Evolutionary conservation across 2,329 filamentous ascomycete species (phyloP), one percentile per base, ranked within the genome.

Genomic region (Orbilia brochopaga): DNA sequence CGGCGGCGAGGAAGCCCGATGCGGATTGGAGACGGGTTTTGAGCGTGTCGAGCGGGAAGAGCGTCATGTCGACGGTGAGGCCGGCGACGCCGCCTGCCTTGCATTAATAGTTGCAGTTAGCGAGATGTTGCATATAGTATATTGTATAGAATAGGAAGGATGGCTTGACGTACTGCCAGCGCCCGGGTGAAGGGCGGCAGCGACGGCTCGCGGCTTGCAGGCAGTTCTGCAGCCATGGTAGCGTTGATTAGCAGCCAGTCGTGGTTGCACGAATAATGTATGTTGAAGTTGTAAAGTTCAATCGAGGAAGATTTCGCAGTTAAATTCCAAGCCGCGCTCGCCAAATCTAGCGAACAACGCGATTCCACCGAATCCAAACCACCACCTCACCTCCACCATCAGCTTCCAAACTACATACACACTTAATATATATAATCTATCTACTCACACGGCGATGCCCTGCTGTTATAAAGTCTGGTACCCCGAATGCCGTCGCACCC

Each of bases 1-100:
- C 93, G 1, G 88, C 88, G 63, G 89, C 84, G 78, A 91, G 87
- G 83, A 96, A 92, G 79, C 89, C 87, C 64, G 84, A 79, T 53
- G 85, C 85, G 74, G 92, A 91, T 82, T 99, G 94, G 5, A 99
- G 90, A 15, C 94, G 92, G 48, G 95, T 99, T 82, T 99, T 99
- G 79, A 99, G 88, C 0, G 94, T 99, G 85, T 99, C 95, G 83
- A 99, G 91, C 0, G 94, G 94, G 83, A 90, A 99, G 78, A 99
- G 90, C 63, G 92, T 92, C 78, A 96, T 88, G 85, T 99, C 94
- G 80, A 97, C 94, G 13, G 92, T 96, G 53, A 94, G 94, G 78
- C 94, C 94, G 75, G 94, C 94, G 75, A 97, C 83, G 78, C 88
- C 94, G 80, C 94, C 94, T 76, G 94, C 91, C 83, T 89, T 72